These are phyloP conservation scores for Exophiala bonariae DNA, from an alignment of 2,329 filamentous ascomycete species.

Conservation along the genomic window DNA sequence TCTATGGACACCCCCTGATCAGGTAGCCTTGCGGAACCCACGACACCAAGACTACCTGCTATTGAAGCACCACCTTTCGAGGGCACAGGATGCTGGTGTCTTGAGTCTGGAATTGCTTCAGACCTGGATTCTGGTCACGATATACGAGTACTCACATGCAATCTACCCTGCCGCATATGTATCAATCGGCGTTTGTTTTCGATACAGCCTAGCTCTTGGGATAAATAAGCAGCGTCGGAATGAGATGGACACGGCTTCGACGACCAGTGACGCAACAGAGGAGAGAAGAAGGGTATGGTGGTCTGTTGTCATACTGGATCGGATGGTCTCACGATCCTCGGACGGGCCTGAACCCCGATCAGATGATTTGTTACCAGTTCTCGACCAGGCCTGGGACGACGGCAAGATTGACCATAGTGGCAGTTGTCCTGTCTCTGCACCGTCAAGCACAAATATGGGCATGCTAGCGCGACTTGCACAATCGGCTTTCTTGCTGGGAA, in stretches of 20 bases:
- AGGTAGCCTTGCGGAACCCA: neutral
- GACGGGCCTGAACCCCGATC: conserved; percentile 5
- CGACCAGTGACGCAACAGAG: neutral
- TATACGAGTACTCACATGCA: conserved; percentile 33
- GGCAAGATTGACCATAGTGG: conserved; percentile 2
- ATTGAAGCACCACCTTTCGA: neutral
- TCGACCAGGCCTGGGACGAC: conserved; percentile 10
- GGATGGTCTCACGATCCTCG: neutral
- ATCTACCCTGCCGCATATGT: conserved; percentile 36
- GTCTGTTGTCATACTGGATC: neutral
- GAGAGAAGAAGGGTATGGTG: neutral
- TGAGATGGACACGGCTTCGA: neutral
- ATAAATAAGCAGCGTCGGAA: conserved; percentile 7
- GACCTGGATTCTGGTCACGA: conserved; percentile 28
- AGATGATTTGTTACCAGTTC: conserved; percentile 6
- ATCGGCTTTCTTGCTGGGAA: conserved; percentile 2
- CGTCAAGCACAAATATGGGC: conserved; percentile 5
- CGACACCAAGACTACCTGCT: neutral
- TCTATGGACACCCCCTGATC: neutral
- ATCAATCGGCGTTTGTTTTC: conserved; percentile 17
- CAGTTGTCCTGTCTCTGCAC: neutral
- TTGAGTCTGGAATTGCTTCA: conserved; percentile 30
- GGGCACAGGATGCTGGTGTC: conserved; percentile 23
- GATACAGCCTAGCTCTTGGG: conserved; percentile 17
- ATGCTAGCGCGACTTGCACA: conserved; percentile 12